Evolutionary conservation across 2,329 filamentous ascomycete genomes (phyloP).

Genomic region (Sordariomycetes sp.): DNA sequence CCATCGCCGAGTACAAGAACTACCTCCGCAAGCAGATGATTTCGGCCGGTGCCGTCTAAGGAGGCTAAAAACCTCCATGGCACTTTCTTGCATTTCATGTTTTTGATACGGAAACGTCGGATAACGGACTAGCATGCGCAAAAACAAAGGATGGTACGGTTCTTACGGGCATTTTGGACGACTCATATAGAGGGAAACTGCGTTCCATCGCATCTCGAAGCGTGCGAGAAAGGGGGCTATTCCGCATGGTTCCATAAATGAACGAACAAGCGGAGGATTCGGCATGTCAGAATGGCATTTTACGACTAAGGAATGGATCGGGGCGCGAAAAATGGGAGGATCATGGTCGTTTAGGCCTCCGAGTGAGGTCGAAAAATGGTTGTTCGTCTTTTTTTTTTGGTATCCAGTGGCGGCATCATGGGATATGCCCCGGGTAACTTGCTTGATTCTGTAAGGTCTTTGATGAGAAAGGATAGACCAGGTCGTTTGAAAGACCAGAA

Average conservation of each 20-base stretch:
- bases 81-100: not conserved
- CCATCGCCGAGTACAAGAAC: constrained; percentile 94
- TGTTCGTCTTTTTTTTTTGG: not conserved
- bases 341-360: not conserved
- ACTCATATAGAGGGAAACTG: not conserved
- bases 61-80: not conserved
- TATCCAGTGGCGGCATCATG: not conserved
- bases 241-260: not conserved
- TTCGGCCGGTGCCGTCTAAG: constrained; percentile 69
- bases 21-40: constrained; percentile 99
- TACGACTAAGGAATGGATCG: not conserved
- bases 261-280: not conserved
- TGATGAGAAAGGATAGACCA: not conserved
- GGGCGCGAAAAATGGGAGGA: not conserved
- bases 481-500: not conserved
- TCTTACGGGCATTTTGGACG: not conserved
- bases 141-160: not conserved
- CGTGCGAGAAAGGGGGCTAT: not conserved
- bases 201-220: not conserved
- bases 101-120: not conserved
- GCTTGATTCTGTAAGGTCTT: not conserved
- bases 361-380: not conserved
- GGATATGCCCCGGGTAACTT: not conserved
- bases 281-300: not conserved
- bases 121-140: not conserved